Conservation (phyloP, 2,329 filamentous ascomycete species). For the Zalaria sp. region DNA sequence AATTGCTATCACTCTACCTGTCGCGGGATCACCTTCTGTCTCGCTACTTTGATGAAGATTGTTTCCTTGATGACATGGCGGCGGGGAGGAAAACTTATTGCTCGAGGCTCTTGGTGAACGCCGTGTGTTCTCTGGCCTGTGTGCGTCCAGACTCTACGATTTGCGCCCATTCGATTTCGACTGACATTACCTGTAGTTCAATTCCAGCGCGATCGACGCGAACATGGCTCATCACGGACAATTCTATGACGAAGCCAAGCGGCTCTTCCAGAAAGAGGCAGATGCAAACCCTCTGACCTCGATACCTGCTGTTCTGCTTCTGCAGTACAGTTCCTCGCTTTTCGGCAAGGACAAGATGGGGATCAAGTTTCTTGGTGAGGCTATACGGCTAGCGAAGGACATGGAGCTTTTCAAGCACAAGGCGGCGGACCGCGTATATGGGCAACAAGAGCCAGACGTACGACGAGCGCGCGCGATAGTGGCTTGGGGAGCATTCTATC, state of each 20-base stretch:
- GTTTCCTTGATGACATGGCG: constrained; percentile 9
- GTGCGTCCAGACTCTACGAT: background rate
- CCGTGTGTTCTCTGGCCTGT: background rate
- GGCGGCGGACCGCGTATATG: background rate
- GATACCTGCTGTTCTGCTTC: background rate
- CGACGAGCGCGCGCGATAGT: background rate
- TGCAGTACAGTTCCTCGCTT: background rate
- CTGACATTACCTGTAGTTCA: background rate
- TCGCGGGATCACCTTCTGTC: constrained; percentile 11
- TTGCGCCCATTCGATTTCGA: background rate
- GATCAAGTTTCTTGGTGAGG: background rate
- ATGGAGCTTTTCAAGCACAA: background rate
- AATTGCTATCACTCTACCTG: constrained; percentile 9
- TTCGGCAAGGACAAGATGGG: background rate
- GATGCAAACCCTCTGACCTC: background rate
- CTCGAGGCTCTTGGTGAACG: constrained; percentile 9
- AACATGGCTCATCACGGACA: background rate
- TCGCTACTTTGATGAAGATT: constrained; percentile 9
- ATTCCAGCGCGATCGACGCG: background rate
- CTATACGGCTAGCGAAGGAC: background rate
- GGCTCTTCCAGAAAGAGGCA: background rate
- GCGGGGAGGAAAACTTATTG: constrained; percentile 7
- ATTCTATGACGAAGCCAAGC: background rate
- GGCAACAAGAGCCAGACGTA: background rate
- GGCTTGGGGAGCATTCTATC: background rate